Conservation (phyloP, 2,329 filamentous ascomycete genomes). For the Rhynchosporium secalis region DNA sequence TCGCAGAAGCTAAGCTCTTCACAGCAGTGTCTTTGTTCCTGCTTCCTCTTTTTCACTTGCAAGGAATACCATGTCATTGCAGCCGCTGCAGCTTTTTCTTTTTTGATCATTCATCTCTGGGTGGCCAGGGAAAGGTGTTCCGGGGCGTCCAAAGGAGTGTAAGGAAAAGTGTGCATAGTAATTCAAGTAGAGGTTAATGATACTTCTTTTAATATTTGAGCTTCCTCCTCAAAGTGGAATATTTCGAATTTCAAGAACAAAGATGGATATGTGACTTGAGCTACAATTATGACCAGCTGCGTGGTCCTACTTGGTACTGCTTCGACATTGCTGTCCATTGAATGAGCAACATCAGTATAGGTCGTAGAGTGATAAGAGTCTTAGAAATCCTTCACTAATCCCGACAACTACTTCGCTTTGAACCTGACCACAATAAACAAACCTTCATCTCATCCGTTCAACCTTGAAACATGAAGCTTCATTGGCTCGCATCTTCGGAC, state of each 20-base stretch:
- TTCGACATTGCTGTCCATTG: too few relatives aligned
- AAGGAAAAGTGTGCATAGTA: constrained; percentile 6
- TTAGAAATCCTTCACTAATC: too few relatives aligned
- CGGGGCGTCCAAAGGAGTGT: constrained; percentile 13
- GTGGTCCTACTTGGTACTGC: too few relatives aligned
- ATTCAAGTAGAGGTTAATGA: constrained; percentile 11
- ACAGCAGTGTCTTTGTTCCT: constrained; percentile 22
- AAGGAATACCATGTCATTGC: constrained; percentile 13
- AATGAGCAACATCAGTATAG: too few relatives aligned
- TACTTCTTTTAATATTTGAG: not conserved
- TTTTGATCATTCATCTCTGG: not conserved
- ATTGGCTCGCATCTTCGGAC: constrained; percentile 9
- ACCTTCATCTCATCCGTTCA: too few relatives aligned
- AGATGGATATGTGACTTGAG: not conserved
- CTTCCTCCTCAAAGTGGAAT: not conserved
- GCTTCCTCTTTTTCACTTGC: not conserved
- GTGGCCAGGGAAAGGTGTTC: not conserved
- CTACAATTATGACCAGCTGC: too few relatives aligned
- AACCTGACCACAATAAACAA: too few relatives aligned
- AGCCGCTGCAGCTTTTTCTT: not conserved
- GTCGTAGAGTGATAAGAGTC: too few relatives aligned
- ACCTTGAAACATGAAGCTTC: not conserved
- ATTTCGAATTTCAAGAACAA: not conserved
- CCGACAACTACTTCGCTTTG: too few relatives aligned
- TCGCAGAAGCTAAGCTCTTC: constrained; percentile 10